Evolutionary conservation across 805 yeast species (phyloP).

Genomic region (Starmerella tilneyi): DNA sequence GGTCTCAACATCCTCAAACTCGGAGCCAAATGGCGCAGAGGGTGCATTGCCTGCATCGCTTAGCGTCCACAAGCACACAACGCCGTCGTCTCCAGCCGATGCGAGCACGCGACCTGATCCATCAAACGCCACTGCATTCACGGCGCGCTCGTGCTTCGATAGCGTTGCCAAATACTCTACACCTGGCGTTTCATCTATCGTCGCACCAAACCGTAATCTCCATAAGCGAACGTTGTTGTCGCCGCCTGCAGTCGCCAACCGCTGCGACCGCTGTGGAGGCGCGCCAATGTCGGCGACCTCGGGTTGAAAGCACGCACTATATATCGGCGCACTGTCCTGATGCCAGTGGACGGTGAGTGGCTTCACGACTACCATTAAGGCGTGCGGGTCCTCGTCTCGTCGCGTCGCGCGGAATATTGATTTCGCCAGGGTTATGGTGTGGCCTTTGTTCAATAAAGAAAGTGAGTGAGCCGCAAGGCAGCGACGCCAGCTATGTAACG

Average conservation of each 20-base stretch:
- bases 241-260: constrained; percentile 88
- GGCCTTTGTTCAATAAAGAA: too few species aligned
- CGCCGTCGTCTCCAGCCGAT: constrained; percentile 92
- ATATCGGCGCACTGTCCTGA: constrained; percentile 35
- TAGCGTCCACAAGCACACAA: constrained; percentile 66
- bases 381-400: background rate
- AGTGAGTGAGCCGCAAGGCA: too few species aligned
- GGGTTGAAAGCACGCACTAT: constrained; percentile 34
- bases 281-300: constrained; percentile 7
- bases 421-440: too few species aligned
- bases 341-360: constrained; percentile 37
- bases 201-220: constrained; percentile 25
- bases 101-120: constrained; percentile 64
- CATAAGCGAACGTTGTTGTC: constrained; percentile 71
- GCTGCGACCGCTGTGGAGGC: constrained; percentile 23
- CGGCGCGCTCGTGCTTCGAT: constrained; percentile 86
- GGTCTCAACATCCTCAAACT: constrained; percentile 45
- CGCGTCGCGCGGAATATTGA: background rate
- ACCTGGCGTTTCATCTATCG: constrained; percentile 22
- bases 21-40: constrained; percentile 44
- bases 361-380: constrained; percentile 29
- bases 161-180: constrained; percentile 74
- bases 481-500: too few species aligned
- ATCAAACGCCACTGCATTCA: constrained; percentile 77
- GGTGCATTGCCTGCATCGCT: constrained; percentile 15